These are phyloP conservation scores for Plenodomus tracheiphilus DNA, from an alignment of 2,329 filamentous ascomycete genomes.

Conservation along the genomic window DNA sequence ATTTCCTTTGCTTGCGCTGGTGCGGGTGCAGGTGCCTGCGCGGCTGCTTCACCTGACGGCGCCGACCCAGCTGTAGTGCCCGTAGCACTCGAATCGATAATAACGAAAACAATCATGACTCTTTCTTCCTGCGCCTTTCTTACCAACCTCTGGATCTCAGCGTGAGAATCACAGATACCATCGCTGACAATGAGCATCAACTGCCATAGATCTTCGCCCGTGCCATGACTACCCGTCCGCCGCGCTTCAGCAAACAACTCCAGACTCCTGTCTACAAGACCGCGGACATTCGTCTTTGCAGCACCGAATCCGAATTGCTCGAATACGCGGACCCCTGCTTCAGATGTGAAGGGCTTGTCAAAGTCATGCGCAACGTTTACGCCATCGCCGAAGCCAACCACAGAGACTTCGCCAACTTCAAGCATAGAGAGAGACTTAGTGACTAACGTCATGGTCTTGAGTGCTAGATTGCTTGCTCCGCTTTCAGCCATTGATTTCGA, in stretches of 20 bases:
- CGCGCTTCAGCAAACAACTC: conserved; percentile 80
- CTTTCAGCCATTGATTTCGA: conserved; percentile 90
- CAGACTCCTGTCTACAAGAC: conserved; percentile 76
- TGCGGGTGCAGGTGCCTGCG: conserved; percentile 10
- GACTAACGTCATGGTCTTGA: conserved; percentile 92
- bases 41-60: conserved; percentile 5
- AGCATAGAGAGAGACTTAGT: conserved; percentile 86
- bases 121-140: conserved; percentile 87
- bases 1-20: conserved; percentile 42
- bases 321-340: conserved; percentile 81
- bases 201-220: conserved; percentile 82
- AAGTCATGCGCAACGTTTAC: conserved; percentile 87
- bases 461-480: conserved; percentile 75
- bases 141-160: conserved; percentile 77
- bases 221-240: conserved; percentile 54
- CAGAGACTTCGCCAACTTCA: conserved; percentile 89
- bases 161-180: conserved; percentile 89
- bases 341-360: conserved; percentile 75
- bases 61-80: conserved; percentile 7
- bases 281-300: conserved; percentile 80
- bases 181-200: conserved; percentile 91
- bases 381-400: conserved; percentile 84
- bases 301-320: conserved; percentile 85
- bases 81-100: conserved; percentile 70
- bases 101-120: conserved; percentile 98